Base-by-base conservation (phyloP, 331 rosid genomes). In the Cydonia oblonga region DNA sequence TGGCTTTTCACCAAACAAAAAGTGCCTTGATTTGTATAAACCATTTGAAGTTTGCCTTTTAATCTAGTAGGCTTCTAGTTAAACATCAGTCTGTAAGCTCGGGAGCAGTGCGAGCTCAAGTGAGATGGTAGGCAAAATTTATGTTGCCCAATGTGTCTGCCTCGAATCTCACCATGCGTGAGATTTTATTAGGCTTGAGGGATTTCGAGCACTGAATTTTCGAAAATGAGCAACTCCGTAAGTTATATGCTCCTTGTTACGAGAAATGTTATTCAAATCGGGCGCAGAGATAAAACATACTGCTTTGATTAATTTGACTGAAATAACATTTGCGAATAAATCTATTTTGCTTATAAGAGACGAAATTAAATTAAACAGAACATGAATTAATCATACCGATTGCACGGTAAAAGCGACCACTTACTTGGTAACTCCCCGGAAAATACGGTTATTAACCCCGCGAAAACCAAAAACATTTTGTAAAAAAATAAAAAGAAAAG, bases 361-460 rank as follows among this genome's bases (percentile, higher is more conserved):
- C 6, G 51, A 42, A 42, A 42, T 42, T 1, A 2, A 44, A 44
- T 5, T 14, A 44, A 44, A 44, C 51, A 4, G 4, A 44, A 14
- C 51, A 42, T 9, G 40, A 35, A 35, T 35, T 35, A 35, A 35
- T 35, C 40, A 9, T 35, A 35, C 11, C 40, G 40, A 35, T 35
- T 35, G 35, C 66, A 35, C 54, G 75, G 66, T 56, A 57, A 70
- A 70, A 32, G 66, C 33, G 74, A 70, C 65, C 51, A 19, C 63
- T 28, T 56, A 52, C 63, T 70, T 35, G 75, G 54, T 70, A 56
- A 70, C 35, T 35, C 24, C 58, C 66, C 66, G 64, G 38, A 33
- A 70, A 56, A 15, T 23, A 57, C 54, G 66, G 66, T 57, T 57
- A 70, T 29, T 57, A 9, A 24, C 6, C 66, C 66, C 75, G 54